Conservation (phyloP, 345 rosid genomes). For the Murraya koenigii region DNA sequence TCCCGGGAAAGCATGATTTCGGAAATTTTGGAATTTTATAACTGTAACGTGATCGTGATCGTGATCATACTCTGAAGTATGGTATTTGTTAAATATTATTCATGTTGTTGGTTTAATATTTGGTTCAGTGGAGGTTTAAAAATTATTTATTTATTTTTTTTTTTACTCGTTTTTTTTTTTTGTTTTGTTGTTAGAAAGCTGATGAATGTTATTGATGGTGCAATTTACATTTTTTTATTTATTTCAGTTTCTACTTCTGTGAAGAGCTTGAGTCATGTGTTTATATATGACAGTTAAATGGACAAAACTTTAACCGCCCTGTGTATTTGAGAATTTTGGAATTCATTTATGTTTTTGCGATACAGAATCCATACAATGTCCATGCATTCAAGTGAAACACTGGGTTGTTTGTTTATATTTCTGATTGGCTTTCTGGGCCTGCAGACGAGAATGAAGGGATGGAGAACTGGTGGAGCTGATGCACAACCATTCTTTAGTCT, state of each 20-base stretch:
- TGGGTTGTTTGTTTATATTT: neutral
- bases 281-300: neutral
- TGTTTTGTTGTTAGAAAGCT: neutral
- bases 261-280: neutral
- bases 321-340: neutral
- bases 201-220: neutral
- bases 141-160: neutral
- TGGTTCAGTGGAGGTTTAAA: conserved; percentile 4
- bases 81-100: neutral
- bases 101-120: neutral
- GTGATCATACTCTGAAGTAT: neutral
- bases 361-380: neutral
- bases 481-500: conserved; percentile 31
- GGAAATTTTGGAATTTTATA: neutral
- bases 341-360: neutral
- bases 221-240: neutral
- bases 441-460: conserved; percentile 32
- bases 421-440: conserved; percentile 2
- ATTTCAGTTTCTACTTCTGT: neutral
- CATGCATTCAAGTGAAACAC: neutral
- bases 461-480: conserved; percentile 30
- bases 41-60: neutral
- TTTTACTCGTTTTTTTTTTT: neutral
- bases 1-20: neutral
- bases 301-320: neutral